phyloP scores from a whole-genome alignment of 441 rosid species.

The Pelargonium australe region DNA sequence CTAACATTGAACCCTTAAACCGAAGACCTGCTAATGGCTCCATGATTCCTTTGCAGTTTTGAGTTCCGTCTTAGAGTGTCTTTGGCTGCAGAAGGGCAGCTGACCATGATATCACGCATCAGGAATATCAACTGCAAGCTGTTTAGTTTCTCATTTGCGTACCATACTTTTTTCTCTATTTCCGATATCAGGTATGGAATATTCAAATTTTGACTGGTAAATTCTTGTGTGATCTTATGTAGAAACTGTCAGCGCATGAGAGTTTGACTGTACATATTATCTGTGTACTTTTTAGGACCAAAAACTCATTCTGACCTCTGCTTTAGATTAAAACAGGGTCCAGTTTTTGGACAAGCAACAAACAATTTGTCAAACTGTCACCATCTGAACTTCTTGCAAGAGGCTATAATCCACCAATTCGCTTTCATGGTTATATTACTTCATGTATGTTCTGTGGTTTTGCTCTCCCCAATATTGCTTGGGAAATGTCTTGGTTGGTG shows the following conservation, averaged over 20 bases:
- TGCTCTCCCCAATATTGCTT: no score
- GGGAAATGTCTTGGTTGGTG: background rate
- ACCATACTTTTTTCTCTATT: slow-evolving; percentile 52
- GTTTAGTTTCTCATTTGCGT: slow-evolving; percentile 54
- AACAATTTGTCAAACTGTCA: background rate
- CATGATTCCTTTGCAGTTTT: slow-evolving; percentile 38
- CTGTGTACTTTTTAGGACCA: no score
- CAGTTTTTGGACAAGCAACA: no score
- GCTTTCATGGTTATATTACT: background rate
- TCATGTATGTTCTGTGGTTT: no score
- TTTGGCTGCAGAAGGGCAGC: slow-evolving; percentile 45
- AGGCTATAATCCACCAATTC: background rate
- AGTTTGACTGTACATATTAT: no score
- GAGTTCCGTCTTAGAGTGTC: slow-evolving; percentile 65
- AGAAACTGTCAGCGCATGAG: background rate
- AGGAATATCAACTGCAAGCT: slow-evolving; percentile 61
- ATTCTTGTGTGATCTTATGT: background rate
- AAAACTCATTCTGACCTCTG: no score
- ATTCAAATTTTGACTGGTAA: background rate
- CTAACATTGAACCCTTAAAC: background rate
- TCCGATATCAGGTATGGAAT: slow-evolving; percentile 53
- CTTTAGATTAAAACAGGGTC: no score
- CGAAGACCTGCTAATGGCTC: background rate
- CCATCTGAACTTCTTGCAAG: background rate
- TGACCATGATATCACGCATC: slow-evolving; percentile 53